Base-by-base conservation (phyloP, 805 yeast genomes). In the Cyberlindnera nakhonratchasimensis region DNA sequence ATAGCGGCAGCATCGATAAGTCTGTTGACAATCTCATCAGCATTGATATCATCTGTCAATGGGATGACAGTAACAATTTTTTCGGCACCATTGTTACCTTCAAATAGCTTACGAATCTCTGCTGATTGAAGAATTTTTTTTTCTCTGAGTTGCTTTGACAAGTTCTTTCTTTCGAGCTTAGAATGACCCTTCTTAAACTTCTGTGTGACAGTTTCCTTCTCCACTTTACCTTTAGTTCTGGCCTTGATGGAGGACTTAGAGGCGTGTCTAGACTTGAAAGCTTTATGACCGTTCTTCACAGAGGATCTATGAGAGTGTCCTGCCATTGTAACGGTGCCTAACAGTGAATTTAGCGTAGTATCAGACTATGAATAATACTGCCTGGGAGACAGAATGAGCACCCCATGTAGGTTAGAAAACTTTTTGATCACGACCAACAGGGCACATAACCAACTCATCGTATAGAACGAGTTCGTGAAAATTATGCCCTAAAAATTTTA, bases 221-320 rank as follows among this genome's bases (percentile, higher is more conserved):
- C 98, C 26, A 91, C 86, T 62, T 88, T 90, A 47, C 98, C 98
- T 58, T 85, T 90, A 55, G 70, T 70, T 45, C 78, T 71, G 50
- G 87, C 86, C 60, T 89, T 95, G 56, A 91, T 64, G 26, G 89
- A 78, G 46, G 96, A 85, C 60, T 93, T 93, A 12, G 95, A 78
- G 17, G 96, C 77, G 70, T 93, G 99, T 60, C 82, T 85, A 3
- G 96, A 78, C 62, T 93, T 95, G 74, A 88, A 95, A 9, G 90
- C 75, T 67, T 93, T 93, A 57, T 91, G 96, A 36, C 80, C 80
- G 58, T 81, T 82, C 64, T 88, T 91, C 34, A 86, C 67, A 4
- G 96, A 79, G 11, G 91, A 73, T 61, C 98, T 77, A 62, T 93
- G 98, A 7, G 88, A 77, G 62, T 82, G 85, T 55, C 86, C 86